Conservation (phyloP, 345 rosid genomes). For the Pistacia integerrima region DNA sequence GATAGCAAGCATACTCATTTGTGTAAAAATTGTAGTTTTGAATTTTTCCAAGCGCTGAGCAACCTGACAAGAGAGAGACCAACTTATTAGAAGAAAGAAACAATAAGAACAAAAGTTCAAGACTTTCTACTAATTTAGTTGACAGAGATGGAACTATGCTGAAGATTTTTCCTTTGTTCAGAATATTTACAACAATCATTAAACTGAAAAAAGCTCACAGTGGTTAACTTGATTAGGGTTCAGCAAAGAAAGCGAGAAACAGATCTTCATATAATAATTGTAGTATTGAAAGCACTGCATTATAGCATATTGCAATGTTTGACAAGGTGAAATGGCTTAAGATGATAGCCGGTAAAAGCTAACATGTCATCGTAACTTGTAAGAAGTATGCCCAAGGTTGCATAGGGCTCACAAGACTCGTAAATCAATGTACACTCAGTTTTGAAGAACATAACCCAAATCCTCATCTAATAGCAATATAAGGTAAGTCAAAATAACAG, state of each 20-base stretch:
- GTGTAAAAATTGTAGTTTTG: conserved; percentile 93
- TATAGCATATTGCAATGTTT: neutral
- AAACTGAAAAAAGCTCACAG: neutral
- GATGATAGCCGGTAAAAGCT: neutral
- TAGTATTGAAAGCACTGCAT: neutral
- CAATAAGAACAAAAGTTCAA: neutral
- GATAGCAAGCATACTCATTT: conserved; percentile 82
- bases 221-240: neutral
- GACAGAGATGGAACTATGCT: neutral
- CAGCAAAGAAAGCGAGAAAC: neutral
- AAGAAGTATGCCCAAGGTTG: neutral
- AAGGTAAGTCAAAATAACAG: neutral
- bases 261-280: neutral
- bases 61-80: conserved; percentile 40
- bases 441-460: neutral
- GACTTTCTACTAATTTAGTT: neutral
- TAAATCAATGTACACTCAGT: neutral
- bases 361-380: neutral
- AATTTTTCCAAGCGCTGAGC: conserved; percentile 92
- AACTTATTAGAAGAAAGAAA: neutral
- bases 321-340: neutral
- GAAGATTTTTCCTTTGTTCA: neutral
- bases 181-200: neutral
- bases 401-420: neutral
- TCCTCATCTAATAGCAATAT: neutral